phyloP scores from a whole-genome alignment of 116 monocot genomes.

The Dioscorea cayenensis region DNA sequence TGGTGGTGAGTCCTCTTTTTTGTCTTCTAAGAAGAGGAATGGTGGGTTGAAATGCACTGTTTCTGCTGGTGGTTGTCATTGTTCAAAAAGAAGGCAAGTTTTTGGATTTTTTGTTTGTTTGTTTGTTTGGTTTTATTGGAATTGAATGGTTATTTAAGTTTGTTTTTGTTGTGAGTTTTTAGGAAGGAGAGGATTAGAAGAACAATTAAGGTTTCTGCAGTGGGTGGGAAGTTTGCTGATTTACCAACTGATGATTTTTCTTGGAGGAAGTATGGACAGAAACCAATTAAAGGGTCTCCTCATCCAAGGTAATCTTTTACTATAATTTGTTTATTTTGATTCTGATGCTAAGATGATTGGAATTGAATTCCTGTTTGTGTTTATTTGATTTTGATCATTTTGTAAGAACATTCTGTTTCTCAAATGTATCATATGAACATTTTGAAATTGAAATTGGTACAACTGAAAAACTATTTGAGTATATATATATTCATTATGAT shows the following conservation, averaged over 20 bases:
- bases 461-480: too few relatives aligned
- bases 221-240: constrained; percentile 6
- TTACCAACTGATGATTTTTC: constrained; percentile 10
- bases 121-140: too few relatives aligned
- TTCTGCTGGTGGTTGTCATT: constrained; percentile 10
- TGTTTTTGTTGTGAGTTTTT: not conserved
- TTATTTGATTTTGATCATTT: too few relatives aligned
- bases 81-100: constrained; percentile 8
- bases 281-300: constrained; percentile 30
- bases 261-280: constrained; percentile 33
- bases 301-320: constrained; percentile 3
- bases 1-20: not conserved
- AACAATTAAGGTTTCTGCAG: constrained; percentile 2
- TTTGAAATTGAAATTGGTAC: too few relatives aligned
- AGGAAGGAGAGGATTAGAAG: constrained; percentile 10
- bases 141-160: not conserved
- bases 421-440: too few relatives aligned
- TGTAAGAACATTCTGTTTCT: too few relatives aligned
- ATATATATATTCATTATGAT: too few relatives aligned
- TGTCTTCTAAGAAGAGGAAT: constrained; percentile 1
- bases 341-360: too few relatives aligned
- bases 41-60: constrained; percentile 1
- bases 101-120: not conserved
- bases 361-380: too few relatives aligned
- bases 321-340: too few relatives aligned